phyloP scores from a whole-genome alignment of 192 early-diverging fungal genomes.

The Podila minutissima region DNA sequence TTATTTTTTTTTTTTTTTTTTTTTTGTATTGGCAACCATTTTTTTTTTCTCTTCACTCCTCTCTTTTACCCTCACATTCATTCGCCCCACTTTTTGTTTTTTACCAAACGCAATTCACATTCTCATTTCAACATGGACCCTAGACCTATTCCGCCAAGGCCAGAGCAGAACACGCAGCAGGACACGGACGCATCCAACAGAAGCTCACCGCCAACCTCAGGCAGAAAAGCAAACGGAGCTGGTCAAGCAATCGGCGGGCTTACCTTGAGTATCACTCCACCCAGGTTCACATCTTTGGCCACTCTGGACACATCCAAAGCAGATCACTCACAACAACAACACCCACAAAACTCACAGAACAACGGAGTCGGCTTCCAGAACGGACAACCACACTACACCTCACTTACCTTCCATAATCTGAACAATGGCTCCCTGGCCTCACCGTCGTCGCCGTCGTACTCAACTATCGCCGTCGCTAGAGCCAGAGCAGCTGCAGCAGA shows the following conservation, averaged over 20 bases:
- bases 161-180: neutral
- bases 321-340: neutral
- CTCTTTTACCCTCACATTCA: neutral
- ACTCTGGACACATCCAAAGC: neutral
- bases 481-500: slow-evolving; percentile 28
- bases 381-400: neutral
- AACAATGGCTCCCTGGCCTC: slow-evolving; percentile 34
- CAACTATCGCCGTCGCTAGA: slow-evolving; percentile 47
- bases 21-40: neutral
- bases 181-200: neutral
- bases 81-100: neutral
- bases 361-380: neutral
- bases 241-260: slow-evolving; percentile 7
- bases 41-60: slow-evolving; percentile 3
- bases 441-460: slow-evolving; percentile 46
- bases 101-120: neutral
- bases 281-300: slow-evolving; percentile 3
- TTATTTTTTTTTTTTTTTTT: neutral
- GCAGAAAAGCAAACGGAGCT: too few relatives aligned
- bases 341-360: neutral
- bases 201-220: slow-evolving; percentile 12
- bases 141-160: slow-evolving; percentile 9
- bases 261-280: slow-evolving; percentile 39
- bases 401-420: slow-evolving; percentile 25
- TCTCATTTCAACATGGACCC: neutral